Base-by-base conservation (phyloP, 345 rosid genomes). In the Salix dunnii region DNA sequence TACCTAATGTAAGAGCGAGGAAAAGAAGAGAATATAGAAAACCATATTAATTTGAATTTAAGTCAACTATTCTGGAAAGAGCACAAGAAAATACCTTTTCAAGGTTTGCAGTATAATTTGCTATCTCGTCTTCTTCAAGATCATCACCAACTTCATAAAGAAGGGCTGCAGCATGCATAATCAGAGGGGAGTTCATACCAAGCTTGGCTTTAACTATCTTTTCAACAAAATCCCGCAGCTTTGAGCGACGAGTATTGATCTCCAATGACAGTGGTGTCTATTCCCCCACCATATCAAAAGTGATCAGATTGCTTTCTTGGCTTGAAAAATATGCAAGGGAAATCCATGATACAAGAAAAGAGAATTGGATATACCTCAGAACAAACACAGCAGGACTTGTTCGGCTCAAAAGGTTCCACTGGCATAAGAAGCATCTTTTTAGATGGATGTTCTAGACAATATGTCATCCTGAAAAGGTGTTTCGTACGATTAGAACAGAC, bases 61-160 rank as follows among this genome's bases (percentile, higher is more conserved):
- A 23, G 74, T 6, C 36, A 60, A 6, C 43, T 36, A 2, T 53
- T 71, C 30, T 70, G 71, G 71, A 25, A 62, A 65, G 17, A 11
- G 67, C 13, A 27, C 13, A 18, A 33, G 13, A 51, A 42, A 58
- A 30, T 81, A 96, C 99, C 98, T 93, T 96, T 78, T 92, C 98
- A 33, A 96, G 98, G 84, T 96, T 96, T 61, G 94, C 89, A 27
- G 84, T 86, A 86, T 94, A 96, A 82, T 87, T 91, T 78, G 92
- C 89, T 33, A 86, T 86, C 98, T 86, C 85, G 67, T 79, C 89
- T 67, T 79, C 87, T 58, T 96, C 99, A 81, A 96, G 98, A 84
- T 92, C 99, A 85, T 96, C 99, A 35, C 99, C 99, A 74, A 89
- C 90, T 87, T 96, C 99, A 83, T 91, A 96, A 76, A 96, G 95